A percentile compares a stretch with the other conserved stretches of the same genome.
These are phyloP conservation scores for Areca catechu DNA, from an alignment of 176 grass and related monocot genomes.

Conservation along the genomic window DNA sequence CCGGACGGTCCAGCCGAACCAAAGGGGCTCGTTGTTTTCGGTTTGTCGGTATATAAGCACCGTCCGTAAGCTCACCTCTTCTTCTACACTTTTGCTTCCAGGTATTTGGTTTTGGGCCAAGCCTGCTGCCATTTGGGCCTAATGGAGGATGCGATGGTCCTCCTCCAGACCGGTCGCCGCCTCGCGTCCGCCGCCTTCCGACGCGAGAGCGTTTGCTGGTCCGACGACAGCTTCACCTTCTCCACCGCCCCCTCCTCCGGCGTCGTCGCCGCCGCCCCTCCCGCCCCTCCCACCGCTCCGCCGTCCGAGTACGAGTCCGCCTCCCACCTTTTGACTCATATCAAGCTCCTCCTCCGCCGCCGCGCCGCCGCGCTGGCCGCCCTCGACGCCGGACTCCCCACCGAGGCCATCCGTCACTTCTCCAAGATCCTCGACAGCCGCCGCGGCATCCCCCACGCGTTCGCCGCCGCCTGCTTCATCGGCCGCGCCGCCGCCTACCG, in stretches of 20 bases:
- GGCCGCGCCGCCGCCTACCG: constrained; percentile 64
- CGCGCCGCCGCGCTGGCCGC: constrained; percentile 75
- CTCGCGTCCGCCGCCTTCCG: constrained; percentile 81
- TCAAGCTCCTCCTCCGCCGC: constrained; percentile 76
- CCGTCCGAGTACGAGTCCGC: constrained; percentile 52
- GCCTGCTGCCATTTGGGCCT: constrained; percentile 85
- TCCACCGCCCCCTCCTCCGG: constrained; percentile 1
- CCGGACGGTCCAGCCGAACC: constrained; percentile 1
- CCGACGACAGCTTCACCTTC: constrained; percentile 78
- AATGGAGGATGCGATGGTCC: constrained; percentile 88
- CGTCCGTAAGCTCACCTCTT: background rate
- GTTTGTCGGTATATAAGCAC: background rate
- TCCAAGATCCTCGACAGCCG: constrained; percentile 75
- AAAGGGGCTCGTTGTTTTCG: constrained; percentile 2
- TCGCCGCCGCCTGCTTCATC: constrained; percentile 70
- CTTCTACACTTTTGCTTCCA: background rate
- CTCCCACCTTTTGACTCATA: constrained; percentile 59
- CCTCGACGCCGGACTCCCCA: constrained; percentile 61
- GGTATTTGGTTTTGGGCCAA: constrained; percentile 73
- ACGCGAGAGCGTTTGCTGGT: constrained; percentile 75
- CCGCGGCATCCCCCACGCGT: constrained; percentile 56
- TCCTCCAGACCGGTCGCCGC: constrained; percentile 74
- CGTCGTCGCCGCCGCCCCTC: constrained; percentile 7
- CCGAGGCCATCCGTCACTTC: constrained; percentile 76
- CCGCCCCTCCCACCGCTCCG: background rate